Percentiles rank a stretch among this genome's conserved stretches.
Conservation (phyloP, 805 yeast genomes). For the Yamadazyma takamatsuzukensis region DNA sequence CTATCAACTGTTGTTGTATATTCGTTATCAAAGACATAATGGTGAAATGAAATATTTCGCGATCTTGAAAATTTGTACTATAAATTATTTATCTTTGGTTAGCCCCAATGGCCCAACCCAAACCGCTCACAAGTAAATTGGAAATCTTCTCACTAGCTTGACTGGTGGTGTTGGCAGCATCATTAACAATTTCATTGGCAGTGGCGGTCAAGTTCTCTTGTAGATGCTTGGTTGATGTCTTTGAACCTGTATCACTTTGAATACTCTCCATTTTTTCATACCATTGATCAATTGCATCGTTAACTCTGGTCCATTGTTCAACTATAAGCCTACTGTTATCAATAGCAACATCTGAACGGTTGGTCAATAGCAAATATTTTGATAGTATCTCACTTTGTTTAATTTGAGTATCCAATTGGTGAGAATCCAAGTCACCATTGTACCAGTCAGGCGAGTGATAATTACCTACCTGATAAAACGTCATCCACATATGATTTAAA, state of each 20-base stretch:
- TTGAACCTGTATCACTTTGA: slow-evolving; percentile 4
- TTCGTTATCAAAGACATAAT: slow-evolving; percentile 25
- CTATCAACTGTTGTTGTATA: slow-evolving; percentile 32
- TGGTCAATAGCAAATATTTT: slow-evolving; percentile 39
- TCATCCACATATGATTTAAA: slow-evolving; percentile 54
- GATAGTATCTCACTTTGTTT: slow-evolving; percentile 56
- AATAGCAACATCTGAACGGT: slow-evolving; percentile 36
- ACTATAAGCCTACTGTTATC: slow-evolving; percentile 50
- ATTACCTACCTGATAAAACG: slow-evolving; percentile 73
- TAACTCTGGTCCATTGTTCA: slow-evolving; percentile 59
- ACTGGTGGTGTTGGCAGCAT: slow-evolving; percentile 27
- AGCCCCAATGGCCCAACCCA: slow-evolving; percentile 67
- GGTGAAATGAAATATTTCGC: background rate
- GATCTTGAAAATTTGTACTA: background rate
- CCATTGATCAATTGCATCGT: slow-evolving; percentile 14
- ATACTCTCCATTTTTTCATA: slow-evolving; percentile 4
- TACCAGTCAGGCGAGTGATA: slow-evolving; percentile 28
- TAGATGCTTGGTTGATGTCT: slow-evolving; percentile 5
- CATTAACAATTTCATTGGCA: slow-evolving; percentile 26
- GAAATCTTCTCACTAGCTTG: slow-evolving; percentile 47
- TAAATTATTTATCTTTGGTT: slow-evolving; percentile 9
- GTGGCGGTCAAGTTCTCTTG: slow-evolving; percentile 9
- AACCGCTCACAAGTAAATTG: slow-evolving; percentile 49
- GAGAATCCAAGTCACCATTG: slow-evolving; percentile 15
- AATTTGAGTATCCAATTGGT: slow-evolving; percentile 23